phyloP scores from a whole-genome alignment of 2,329 filamentous ascomycete genomes.

The Lachnellula suecica region DNA sequence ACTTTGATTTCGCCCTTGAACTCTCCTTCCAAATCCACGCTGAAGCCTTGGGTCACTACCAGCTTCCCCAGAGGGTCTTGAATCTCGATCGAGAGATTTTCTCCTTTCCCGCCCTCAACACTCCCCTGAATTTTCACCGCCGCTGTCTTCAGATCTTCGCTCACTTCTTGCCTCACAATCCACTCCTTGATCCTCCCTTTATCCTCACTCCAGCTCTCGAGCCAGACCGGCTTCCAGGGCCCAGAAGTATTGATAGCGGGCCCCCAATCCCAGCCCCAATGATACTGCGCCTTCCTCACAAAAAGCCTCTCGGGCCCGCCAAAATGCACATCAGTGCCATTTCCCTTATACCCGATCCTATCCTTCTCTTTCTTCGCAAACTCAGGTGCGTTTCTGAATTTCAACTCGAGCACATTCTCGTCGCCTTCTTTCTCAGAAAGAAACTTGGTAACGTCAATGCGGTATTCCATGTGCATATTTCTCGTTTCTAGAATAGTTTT shows the following conservation, averaged over 20 bases:
- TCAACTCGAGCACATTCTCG: constrained; percentile 17
- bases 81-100: constrained; percentile 50
- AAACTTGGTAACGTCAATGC: constrained; percentile 45
- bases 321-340: constrained; percentile 48
- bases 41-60: constrained; percentile 1
- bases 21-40: not conserved
- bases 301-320: constrained; percentile 44
- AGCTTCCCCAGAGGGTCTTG: constrained; percentile 37
- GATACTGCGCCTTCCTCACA: constrained; percentile 67
- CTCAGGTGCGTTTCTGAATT: constrained; percentile 22
- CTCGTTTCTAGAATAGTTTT: constrained; percentile 45
- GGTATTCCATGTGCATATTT: constrained; percentile 55
- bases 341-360: constrained; percentile 34
- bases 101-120: constrained; percentile 49
- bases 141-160: constrained; percentile 25
- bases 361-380: constrained; percentile 24
- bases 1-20: constrained; percentile 30
- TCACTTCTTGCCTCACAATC: constrained; percentile 37
- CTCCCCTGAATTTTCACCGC: constrained; percentile 39
- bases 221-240: constrained; percentile 64
- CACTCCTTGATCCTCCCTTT: constrained; percentile 56
- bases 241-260: constrained; percentile 61
- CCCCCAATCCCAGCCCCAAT: constrained; percentile 71
- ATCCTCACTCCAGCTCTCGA: constrained; percentile 60
- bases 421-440: constrained; percentile 25